Evolutionary conservation across 176 grass and related monocot genomes (phyloP), one percentile per base, ranked within the genome.

Genomic region (Bromus sterilis): DNA sequence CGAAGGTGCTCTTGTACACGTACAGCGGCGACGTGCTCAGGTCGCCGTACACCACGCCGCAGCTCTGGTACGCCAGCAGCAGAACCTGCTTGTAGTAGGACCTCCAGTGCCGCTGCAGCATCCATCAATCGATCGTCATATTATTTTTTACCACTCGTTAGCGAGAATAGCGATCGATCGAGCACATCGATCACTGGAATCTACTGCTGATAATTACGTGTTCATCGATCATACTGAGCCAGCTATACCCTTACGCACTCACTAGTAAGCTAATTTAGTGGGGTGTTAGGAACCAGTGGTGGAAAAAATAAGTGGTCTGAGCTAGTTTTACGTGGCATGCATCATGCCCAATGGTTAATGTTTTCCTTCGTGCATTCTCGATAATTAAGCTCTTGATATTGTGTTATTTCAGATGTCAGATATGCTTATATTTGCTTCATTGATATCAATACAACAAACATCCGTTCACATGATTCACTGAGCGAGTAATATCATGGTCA

Each of bases 21-120:
- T 93, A 89, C 74, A 93, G 77, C 70, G 91, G 91, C 67, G 91
- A 89, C 39, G 87, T 93, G 78, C 87, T 93, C 59, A 89, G 61
- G 81, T 93, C 91, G 44, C 91, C 91, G 64, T 93, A 93, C 33
- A 89, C 91, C 49, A 93, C 84, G 66, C 91, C 87, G 75, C 88
- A 87, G 75, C 91, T 93, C 81, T 93, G 91, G 84, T 84, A 89
- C 55, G 87, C 83, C 12, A 93, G 85, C 3, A 93, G 49, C 21
- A 87, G 66, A 13, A 89, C 37, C 21, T 64, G 80, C 69, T 64
- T 80, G 80, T 61, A 86, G 33, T 83, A 41, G 25, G 5, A 28
- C 11, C 34, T 67, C 91, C 84, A 70, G 42, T 82, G 66, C 9
- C 48, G 21, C 91, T 93, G 80, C 53, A 80, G 26, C 37, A 71